phyloP scores from a whole-genome alignment of 805 yeast species.

The Candida maris region DNA sequence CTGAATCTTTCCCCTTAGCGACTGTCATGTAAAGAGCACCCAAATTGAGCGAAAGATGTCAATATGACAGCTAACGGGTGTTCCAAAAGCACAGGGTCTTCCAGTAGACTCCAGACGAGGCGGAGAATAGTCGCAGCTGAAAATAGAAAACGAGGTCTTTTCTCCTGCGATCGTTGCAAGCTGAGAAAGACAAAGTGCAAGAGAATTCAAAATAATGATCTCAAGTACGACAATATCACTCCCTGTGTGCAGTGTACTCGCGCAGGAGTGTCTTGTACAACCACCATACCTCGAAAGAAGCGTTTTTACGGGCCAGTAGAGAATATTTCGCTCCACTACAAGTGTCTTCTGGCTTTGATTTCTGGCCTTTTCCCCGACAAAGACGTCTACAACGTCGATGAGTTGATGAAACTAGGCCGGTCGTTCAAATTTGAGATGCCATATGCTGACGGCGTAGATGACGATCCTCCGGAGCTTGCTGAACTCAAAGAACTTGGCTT shows the following conservation, averaged over 20 bases:
- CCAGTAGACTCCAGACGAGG: slow-evolving; percentile 22
- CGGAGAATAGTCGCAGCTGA: slow-evolving; percentile 37
- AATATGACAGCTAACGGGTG: no score
- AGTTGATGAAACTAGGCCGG: slow-evolving; percentile 36
- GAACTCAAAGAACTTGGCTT: slow-evolving; percentile 2
- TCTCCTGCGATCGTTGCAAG: slow-evolving; percentile 46
- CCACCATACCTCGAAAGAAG: slow-evolving; percentile 40
- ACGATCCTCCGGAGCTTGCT: slow-evolving; percentile 13
- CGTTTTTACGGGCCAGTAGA: slow-evolving; percentile 40
- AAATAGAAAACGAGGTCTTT: slow-evolving; percentile 39
- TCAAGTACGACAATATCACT: slow-evolving; percentile 35
- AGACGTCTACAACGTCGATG: slow-evolving; percentile 42
- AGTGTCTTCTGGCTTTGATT: slow-evolving; percentile 36
- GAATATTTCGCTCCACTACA: slow-evolving; percentile 41
- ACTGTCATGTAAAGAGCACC: no score
- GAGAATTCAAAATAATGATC: slow-evolving; percentile 31
- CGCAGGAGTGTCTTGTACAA: slow-evolving; percentile 37
- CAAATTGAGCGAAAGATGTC: no score
- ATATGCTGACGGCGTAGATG: slow-evolving; percentile 14
- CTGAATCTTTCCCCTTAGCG: no score
- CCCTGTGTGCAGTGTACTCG: slow-evolving; percentile 39
- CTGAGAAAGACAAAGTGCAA: slow-evolving; percentile 41
- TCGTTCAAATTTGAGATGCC: slow-evolving; percentile 36
- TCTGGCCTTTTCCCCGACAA: slow-evolving; percentile 42
- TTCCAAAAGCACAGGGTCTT: no score